Evolutionary conservation across 2,329 filamentous ascomycete species (phyloP), one percentile per base, ranked within the genome.

Genomic region (Xylariales sp.): DNA sequence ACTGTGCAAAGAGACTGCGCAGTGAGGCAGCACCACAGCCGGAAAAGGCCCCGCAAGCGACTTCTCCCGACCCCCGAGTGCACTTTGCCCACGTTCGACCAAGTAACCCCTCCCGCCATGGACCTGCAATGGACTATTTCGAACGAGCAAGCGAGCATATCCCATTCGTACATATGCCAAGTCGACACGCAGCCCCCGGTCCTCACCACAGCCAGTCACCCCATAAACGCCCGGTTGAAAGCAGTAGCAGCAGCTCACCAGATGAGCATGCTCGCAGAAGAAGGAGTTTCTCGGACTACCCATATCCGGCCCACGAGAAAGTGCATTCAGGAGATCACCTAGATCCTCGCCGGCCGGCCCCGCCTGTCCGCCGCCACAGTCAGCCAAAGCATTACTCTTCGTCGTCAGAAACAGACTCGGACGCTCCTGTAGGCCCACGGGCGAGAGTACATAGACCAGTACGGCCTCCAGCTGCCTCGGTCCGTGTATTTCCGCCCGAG

Each of bases 1-100:
- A 74, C 3, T 90, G 94, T 43, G 84, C 81, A 25, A 74, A 83
- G 44, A 80, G 78, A 51, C 65, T 95, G 36, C 78, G 81, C 46
- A 70, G 76, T 42, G 82, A 90, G 51, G 70, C 71, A 3, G 63
- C 65, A 9, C 61, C 62, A 4, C 59, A 62, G 38, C 60, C 63
- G 29, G 59, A 68, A 50, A 36, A 50, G 37, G 32, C 44, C 38
- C 47, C 49, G 25, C 33, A 40, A 24, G 34, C 40, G 3, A 42
- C 31, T 10, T 28, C 43, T 40, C 47, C 40, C 34, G 43, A 40
- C 49, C 49, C 24, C 36, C 47, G 51, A n/a, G 46, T 59, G 25
- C 57, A 60, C 40, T 62, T 59, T 32, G 41, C 47, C 38, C 56
- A 65, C 46, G 46, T 59, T 44, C 49, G 60, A 20, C 47, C 55